Base-by-base conservation (phyloP, 108 stramenopile genomes). In the Epithemia pelagica region DNA sequence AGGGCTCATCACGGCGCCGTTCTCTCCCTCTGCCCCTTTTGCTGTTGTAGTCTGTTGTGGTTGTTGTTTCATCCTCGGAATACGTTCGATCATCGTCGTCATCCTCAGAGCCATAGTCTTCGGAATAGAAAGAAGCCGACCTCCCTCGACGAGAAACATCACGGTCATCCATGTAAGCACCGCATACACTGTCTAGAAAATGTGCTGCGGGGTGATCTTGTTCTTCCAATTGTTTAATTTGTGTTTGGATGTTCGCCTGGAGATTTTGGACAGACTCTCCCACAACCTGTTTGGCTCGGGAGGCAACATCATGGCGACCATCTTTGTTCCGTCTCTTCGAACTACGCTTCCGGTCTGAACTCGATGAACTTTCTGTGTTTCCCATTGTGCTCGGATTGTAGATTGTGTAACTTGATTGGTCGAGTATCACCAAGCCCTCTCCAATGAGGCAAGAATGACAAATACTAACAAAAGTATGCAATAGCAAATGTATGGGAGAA, bases 101-200 rank as follows among this genome's bases (percentile, higher is more conserved):
- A 52, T 72, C 71, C 20, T 71, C 70, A 0, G 61, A 77, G 51
- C 74, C 66, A 59, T 37, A 52, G 27, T 54, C 62, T 66, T 76
- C 66, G 19, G 60, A 58, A 31, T 68, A 58, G 61, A 67, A 32
- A 20, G 74, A 68, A 54, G 52, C 62, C 30, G 59, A 60, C n/a
- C 65, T 32, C 28, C 64, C 66, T 30, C 32, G 46, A 2, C 26
- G 19, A 21, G n/a, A 60, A 1, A 29, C 22, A 10, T 68, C 68
- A n/a, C 76, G 60, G 31, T 74, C 64, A 46, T 65, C 75, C 24
- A 70, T 71, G 53, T 70, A 62, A 2, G 56, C 52, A 3, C 82
- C 78, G 33, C 82, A 82, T 28, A 82, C 64, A 19, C 51, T 32
- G 46, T 82, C 82, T 30, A 82, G 54, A 7, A 82, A 46, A 33